Evolutionary conservation across 768 basidiomycete species (phyloP), one percentile per base, ranked within the genome.

Genomic region (Ephemerocybe angulata): DNA sequence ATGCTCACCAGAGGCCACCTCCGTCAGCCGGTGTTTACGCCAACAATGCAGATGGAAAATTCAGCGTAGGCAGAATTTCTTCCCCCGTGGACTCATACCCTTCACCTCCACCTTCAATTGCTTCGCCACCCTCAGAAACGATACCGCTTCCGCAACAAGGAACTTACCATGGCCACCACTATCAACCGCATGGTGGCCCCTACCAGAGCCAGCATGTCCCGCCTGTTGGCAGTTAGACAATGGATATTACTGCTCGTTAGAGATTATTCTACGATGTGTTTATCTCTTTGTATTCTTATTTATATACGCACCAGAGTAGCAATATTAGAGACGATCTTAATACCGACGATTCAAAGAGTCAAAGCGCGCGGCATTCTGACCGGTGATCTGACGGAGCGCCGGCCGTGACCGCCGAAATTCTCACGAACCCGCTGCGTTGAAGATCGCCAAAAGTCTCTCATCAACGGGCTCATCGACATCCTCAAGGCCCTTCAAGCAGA

Each of bases 81-180:
- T n/a, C n/a, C n/a, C n/a, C 74, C 6, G 62, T 62, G n/a, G 72
- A 72, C 30, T 69, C 76, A 15, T 82, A 82, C 63, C 81, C 81
- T 19, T 80, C 80, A 0, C 80, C 79, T 1, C 81, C 79, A 49
- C 70, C 68, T 19, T 72, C 71, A 3, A 51, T 66, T 28, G 67
- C 69, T 54, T 74, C 72, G 12, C 72, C 71, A 3, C 63, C 68
- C n/a, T 64, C 64, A 19, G 59, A 67, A 30, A 63, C 60, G 15
- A 62, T 66, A 50, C 62, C 66, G 13, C 54, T 68, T 17, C 65
- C 67, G 27, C 27, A 50, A 11, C 10, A 21, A 13, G 37, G 47
- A n/a, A 52, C 40, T 19, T 37, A 46, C 8, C 24, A 44, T 13
- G 11, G 35, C n/a, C 19, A 51, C 21, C 33, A 25, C 38, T 19